Base-by-base conservation (phyloP, 2,329 filamentous ascomycete species). In the Gremmenia infestans region DNA sequence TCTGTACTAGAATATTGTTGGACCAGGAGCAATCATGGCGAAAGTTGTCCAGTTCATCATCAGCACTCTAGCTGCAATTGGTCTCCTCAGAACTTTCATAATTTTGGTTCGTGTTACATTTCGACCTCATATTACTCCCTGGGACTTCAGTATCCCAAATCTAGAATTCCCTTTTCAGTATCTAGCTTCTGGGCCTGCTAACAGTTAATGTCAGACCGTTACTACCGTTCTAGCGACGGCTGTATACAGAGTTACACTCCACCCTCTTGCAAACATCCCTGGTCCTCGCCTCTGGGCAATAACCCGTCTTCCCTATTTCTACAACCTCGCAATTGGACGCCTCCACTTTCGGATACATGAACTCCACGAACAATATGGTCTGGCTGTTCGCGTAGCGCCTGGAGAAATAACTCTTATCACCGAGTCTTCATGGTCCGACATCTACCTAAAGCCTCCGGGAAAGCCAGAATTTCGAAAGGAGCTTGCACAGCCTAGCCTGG, bases 241-340 rank as follows among this genome's bases (percentile, higher is more conserved):
- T 32, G 2, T 32, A 9, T 32, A 32, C 8, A 32, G 28, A 32
- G 28, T 54, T n/a, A 57, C 52, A 36, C 55, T 65, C 25, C 57
- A 57, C 37, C 59, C 61, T 4, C 42, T 59, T 22, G 32, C 54
- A 11, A 48, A 56, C 6, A 53, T 55, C 39, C 62, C 60, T 11
- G 60, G 62, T 9, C 60, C 62, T 32, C 42, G 35, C 15, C 45
- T 59, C 2, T 60, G 55, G 55, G 50, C 51, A 6, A 52, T 53
- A 11, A 43, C 61, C 4, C 54, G 60, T 2, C 35, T 63, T 3
- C 51, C 54, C 15, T 52, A 50, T 19, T 50, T 45, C 4, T 58
- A 55, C 19, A 32, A 59, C 37, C 12, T 49, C 5, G 48, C 52
- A 17, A 32, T 17, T 17, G 62, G 62, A 4, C 28, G 42, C 9